Evolutionary conservation across 352 stramenopile species (phyloP).

Genomic region (Phytophthora crassamura): DNA sequence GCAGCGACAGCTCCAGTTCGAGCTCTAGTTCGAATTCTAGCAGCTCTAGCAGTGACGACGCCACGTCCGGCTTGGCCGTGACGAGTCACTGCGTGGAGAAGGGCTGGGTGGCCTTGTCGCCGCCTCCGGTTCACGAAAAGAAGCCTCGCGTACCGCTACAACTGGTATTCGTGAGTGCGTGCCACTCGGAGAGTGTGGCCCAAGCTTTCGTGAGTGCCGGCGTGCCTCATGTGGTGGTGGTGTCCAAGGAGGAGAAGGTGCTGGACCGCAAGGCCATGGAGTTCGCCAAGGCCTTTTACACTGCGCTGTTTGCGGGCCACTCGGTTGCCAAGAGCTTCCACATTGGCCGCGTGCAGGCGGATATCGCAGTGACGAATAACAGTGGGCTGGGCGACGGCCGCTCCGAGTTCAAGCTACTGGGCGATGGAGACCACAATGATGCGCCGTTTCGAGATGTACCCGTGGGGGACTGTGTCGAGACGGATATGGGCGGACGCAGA

Average conservation of each 20-base stretch:
- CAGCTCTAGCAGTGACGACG: constrained; percentile 24
- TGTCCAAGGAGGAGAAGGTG: constrained; percentile 87
- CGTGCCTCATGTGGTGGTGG: constrained; percentile 91
- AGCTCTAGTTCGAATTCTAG: constrained; percentile 15
- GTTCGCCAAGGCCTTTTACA: constrained; percentile 91
- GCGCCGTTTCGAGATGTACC: constrained; percentile 71
- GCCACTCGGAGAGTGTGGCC: constrained; percentile 88
- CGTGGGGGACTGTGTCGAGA: constrained; percentile 62
- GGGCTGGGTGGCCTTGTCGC: constrained; percentile 41
- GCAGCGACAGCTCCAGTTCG: constrained; percentile 13
- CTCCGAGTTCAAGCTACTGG: constrained; percentile 85
- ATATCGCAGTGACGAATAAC: constrained; percentile 59
- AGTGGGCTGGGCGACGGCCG: constrained; percentile 23
- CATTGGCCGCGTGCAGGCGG: constrained; percentile 81
- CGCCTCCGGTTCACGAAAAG: constrained; percentile 40
- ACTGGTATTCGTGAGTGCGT: constrained; percentile 92
- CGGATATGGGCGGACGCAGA: constrained; percentile 49
- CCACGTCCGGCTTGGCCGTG: constrained; percentile 23
- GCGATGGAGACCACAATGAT: constrained; percentile 77
- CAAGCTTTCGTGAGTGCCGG: constrained; percentile 90
- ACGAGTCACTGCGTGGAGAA: constrained; percentile 55
- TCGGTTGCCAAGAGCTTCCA: constrained; percentile 84
- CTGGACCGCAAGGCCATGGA: constrained; percentile 89
- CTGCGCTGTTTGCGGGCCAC: constrained; percentile 80
- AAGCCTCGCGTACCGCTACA: constrained; percentile 60